Evolutionary conservation across 1,139 yeast species (phyloP), one percentile per base, ranked within the genome.

Genomic region (Sugiyamaella grinbergsii): DNA sequence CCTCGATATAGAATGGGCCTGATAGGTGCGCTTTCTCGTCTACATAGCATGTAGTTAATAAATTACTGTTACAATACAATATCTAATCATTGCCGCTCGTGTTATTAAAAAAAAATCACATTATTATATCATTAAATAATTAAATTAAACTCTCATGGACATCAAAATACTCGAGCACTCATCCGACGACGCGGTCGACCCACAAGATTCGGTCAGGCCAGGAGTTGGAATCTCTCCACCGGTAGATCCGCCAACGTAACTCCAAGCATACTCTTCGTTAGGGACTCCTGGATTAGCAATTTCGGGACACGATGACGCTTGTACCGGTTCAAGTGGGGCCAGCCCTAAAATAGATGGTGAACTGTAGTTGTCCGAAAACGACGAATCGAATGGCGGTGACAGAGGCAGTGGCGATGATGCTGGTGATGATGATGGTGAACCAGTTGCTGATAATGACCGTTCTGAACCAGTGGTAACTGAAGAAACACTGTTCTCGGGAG

Each of bases 161-260:
- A 43, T 43, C 15, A 43, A 19, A 23, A 43, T 11, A 32, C 47
- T 43, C 15, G 45, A 41, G 24, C 45, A 31, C 11, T 34, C 47
- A 16, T 31, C 49, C 13, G 50, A 45, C 16, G 47, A 41, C 13
- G 37, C 44, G 13, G 49, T 46, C 15, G 53, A 50, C 6, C 49
- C 50, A 36, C 47, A 40, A 15, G 56, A 51, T 19, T 52, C 49
- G 23, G 58, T 52, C 8, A 51, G 51, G 5, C 43, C 53, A 11
- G 58, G 56, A n/a, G 54, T 50, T 2, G 51, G 44, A 18, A 53
- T 49, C 28, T 51, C 54, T 32, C 45, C 49, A 29, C 36, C 34
- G 26, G 20, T 49, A 40, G 44, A 43, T 28, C 49, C 45, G 29
- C 54, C 48, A 13, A 39, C 20, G 26, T 31, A 29, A 18, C 54